Conservation (phyloP, 306 rosid genomes). For the Cucumis melo region DNA sequence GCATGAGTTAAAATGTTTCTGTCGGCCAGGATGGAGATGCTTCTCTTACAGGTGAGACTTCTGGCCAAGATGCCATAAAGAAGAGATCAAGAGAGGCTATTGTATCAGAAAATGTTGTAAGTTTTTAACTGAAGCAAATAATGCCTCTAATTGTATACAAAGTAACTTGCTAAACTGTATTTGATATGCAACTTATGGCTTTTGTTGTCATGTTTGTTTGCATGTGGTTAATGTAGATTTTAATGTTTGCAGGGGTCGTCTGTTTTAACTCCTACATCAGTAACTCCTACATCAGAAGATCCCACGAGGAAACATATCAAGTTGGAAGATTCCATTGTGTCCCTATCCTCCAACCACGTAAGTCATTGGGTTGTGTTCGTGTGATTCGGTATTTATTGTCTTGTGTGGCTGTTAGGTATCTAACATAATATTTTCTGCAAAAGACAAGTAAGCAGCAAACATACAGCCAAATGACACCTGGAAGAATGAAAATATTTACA, state of each 20-base stretch:
- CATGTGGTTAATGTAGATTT: conserved; percentile 6
- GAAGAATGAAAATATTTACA: too few species aligned
- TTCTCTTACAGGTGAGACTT: conserved; percentile 26
- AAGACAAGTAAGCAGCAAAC: too few species aligned
- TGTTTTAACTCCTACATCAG: conserved; percentile 18
- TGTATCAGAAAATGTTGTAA: conserved; percentile 31
- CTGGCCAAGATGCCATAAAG: conserved; percentile 27
- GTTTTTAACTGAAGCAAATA: conserved; percentile 9
- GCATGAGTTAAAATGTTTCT: background rate
- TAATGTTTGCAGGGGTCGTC: conserved; percentile 21
- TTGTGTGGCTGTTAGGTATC: background rate
- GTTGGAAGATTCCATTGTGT: conserved; percentile 22
- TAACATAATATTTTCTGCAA: too few species aligned
- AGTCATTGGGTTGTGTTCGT: conserved; percentile 13
- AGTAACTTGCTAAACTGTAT: background rate
- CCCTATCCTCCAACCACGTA: conserved; percentile 26
- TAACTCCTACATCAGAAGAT: conserved; percentile 19
- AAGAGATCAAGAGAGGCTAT: conserved; percentile 33
- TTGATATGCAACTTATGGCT: background rate
- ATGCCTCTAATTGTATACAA: background rate
- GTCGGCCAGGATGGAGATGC: conserved; percentile 43
- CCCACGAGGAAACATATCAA: conserved; percentile 34
- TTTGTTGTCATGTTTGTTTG: conserved; percentile 1
- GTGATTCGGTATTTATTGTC: background rate
- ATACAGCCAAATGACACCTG: too few species aligned